phyloP scores from a whole-genome alignment of 768 basidiomycete genomes.

The Lactarius psammicola region DNA sequence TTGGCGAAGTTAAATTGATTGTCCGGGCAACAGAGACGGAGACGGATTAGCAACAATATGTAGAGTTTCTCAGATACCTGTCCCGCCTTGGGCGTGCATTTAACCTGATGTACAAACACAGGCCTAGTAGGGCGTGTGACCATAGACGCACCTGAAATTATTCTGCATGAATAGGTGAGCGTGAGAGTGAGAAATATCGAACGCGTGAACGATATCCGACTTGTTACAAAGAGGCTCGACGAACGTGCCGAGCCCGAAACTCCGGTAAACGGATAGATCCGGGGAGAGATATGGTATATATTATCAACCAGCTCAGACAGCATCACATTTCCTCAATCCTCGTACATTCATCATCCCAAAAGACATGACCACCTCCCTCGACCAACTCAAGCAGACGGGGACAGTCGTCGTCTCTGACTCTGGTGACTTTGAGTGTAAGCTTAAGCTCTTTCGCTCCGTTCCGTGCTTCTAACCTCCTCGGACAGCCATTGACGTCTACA shows the following conservation, averaged over 20 bases:
- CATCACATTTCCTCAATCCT: not conserved
- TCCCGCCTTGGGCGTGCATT: not conserved
- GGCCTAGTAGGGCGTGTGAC: too few species aligned
- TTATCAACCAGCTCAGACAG: conserved; percentile 1
- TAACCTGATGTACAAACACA: too few species aligned
- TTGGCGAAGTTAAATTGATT: not conserved
- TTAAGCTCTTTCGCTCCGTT: conserved; percentile 10
- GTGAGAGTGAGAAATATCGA: not conserved
- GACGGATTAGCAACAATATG: not conserved
- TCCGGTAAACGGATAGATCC: conserved; percentile 15
- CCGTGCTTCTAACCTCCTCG: conserved; percentile 23
- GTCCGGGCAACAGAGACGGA: not conserved
- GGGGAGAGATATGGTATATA: conserved; percentile 18
- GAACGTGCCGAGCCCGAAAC: not conserved
- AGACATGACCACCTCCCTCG: conserved; percentile 74
- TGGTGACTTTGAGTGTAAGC: conserved; percentile 85
- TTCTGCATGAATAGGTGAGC: not conserved
- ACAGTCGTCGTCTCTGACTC: conserved; percentile 98
- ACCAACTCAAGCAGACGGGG: conserved; percentile 84
- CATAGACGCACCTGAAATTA: too few species aligned
- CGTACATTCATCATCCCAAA: conserved; percentile 24
- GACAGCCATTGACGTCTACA: conserved; percentile 90
- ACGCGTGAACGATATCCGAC: not conserved
- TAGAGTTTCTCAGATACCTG: not conserved
- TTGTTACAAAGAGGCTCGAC: not conserved